These are phyloP conservation scores for Nemania sp. DNA, from an alignment of 2,329 filamentous ascomycete species.

Conservation along the genomic window DNA sequence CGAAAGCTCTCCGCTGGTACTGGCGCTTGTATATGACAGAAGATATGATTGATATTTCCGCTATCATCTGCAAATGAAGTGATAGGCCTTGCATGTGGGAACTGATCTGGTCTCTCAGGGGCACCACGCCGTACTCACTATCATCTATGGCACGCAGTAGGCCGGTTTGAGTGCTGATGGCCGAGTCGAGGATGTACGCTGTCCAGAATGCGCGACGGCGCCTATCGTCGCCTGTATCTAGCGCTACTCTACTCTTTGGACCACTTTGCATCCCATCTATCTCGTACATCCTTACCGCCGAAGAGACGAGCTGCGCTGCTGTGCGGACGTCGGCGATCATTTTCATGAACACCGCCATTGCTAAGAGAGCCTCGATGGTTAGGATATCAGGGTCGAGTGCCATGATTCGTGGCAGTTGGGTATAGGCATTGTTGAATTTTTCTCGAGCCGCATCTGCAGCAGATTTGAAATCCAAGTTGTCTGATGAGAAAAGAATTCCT, in stretches of 20 bases:
- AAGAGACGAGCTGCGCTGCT: conserved; percentile 11
- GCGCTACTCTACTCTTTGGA: not conserved
- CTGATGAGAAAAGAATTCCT: conserved; percentile 7
- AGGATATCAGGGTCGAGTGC: conserved; percentile 4
- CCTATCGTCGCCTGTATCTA: conserved; percentile 2
- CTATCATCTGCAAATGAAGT: not conserved
- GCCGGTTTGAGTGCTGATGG: conserved; percentile 4
- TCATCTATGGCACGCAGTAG: conserved; percentile 5
- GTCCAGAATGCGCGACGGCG: conserved; percentile 16
- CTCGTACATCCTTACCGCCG: conserved; percentile 4
- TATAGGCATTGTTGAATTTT: conserved; percentile 6
- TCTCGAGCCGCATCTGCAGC: not conserved
- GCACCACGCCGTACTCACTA: conserved; percentile 7
- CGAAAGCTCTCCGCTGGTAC: conserved; percentile 13
- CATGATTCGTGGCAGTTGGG: conserved; percentile 3
- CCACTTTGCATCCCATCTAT: conserved; percentile 2
- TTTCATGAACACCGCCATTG: conserved; percentile 16
- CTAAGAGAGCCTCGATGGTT: conserved; percentile 9
- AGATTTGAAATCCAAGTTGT: not conserved
- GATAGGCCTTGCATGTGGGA: conserved; percentile 3
- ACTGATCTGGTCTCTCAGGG: not conserved
- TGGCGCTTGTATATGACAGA: conserved; percentile 4
- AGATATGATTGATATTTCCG: conserved; percentile 6
- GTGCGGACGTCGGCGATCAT: conserved; percentile 6
- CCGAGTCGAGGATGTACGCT: conserved; percentile 11